Base-by-base conservation (phyloP, 257 asterid species). In the Penstemon newberryi region DNA sequence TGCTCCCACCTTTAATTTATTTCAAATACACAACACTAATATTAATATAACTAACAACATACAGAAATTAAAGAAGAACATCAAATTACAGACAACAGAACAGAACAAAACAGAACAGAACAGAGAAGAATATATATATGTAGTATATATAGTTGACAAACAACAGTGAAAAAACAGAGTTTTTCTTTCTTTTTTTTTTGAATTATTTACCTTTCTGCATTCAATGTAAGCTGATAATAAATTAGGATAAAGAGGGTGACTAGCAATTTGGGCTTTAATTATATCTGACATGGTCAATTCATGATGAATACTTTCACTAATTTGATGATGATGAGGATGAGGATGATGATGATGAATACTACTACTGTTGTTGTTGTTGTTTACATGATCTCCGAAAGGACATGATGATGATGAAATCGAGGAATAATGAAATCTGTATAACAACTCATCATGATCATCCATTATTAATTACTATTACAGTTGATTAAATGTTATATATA, bases 231-330 rank as follows among this genome's bases (percentile, higher is more conserved):
- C 95, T 47, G 90, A 83, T 13, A 89, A 76, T 74, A 91, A 80
- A 76, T 71, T 76, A 51, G 98, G 91, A 75, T 87, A 91, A 56
- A 87, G 89, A 77, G 94, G 96, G 82, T 91, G 98, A 80, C 63
- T 84, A 59, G 94, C 90, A 62, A 91, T 89, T 86, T 86, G 95
- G 18, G 87, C 79, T 76, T 91, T 91, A 58, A 85, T 78, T 65
- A 77, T 4, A 66, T 89, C 89, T 38, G 85, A 76, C 80, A 82
- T 72, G 33, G 77, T 83, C 72, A 77, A 55, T 45, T 60, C 80
- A 25, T 25, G 33, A 25, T 25, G 33, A 25, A 2, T 25, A 25
- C 3, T 25, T 25, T 25, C 33, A 25, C 33, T 25, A 25, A 25
- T 25, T 25, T 25, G 33, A 25, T 25, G 33, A 25, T 25, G 33